Evolutionary conservation across 2,329 filamentous ascomycete species (phyloP).

Genomic region (Alternaria consortialis): DNA sequence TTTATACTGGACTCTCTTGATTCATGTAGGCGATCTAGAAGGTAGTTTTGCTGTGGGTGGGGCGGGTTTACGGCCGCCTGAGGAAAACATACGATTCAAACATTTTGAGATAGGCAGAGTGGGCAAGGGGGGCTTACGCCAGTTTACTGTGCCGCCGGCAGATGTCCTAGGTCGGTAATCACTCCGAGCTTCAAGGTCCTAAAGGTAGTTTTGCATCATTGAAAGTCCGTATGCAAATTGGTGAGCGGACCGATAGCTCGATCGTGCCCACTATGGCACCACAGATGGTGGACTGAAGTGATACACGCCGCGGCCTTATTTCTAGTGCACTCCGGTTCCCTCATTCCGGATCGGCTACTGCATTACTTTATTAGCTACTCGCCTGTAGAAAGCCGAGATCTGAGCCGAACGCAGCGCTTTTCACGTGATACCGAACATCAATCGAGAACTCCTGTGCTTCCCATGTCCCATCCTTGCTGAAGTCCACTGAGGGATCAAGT

Average conservation of each 20-base stretch:
- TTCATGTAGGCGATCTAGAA: constrained; percentile 14
- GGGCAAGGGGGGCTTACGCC: constrained; percentile 4
- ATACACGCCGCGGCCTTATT: constrained; percentile 3
- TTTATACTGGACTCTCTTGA: neutral
- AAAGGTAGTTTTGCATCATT: constrained; percentile 6
- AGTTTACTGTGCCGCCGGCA: constrained; percentile 14
- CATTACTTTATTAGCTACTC: neutral
- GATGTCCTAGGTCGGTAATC: constrained; percentile 11
- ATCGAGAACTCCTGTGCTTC: neutral
- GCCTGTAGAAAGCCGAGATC: constrained; percentile 1
- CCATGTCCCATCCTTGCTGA: constrained; percentile 11
- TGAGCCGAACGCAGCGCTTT: constrained; percentile 2
- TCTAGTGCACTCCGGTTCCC: neutral
- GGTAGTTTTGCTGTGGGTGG: constrained; percentile 13
- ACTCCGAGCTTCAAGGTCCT: constrained; percentile 10
- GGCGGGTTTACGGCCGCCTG: constrained; percentile 19
- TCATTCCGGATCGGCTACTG: neutral
- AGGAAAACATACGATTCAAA: constrained; percentile 21
- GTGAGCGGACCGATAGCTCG: constrained; percentile 11
- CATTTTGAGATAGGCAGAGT: constrained; percentile 12
- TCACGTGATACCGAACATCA: constrained; percentile 4
- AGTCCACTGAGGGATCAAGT: constrained; percentile 30
- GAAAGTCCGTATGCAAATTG: neutral
- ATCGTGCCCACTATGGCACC: constrained; percentile 9
- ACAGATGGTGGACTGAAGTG: constrained; percentile 3